Conservation (phyloP, 495 filamentous ascomycete species). For the Podospora pseudopauciseta region DNA sequence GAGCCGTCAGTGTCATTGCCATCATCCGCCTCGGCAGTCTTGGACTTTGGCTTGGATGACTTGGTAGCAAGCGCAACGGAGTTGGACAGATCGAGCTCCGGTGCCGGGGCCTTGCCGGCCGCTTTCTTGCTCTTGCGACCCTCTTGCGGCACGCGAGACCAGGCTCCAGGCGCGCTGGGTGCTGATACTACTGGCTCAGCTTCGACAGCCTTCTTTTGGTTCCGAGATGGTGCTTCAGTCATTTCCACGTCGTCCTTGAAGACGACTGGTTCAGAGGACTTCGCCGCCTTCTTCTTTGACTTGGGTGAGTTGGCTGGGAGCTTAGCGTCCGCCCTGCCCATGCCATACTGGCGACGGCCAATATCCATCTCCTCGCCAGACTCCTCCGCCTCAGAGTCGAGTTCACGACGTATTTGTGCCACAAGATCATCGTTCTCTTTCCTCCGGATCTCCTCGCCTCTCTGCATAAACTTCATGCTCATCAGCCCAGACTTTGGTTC, state of each 20-base stretch:
- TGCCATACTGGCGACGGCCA: conserved; percentile 65
- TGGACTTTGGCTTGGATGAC: conserved; percentile 17
- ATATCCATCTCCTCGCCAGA: conserved; percentile 58
- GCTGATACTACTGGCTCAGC: conserved; percentile 4
- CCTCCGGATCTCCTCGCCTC: conserved; percentile 72
- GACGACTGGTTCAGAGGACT: neutral
- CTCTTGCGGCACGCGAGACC: conserved; percentile 32
- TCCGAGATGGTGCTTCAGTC: neutral
- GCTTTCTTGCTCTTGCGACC: conserved; percentile 35
- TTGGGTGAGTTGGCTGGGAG: conserved; percentile 7
- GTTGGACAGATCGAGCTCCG: conserved; percentile 41
- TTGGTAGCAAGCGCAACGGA: conserved; percentile 33
- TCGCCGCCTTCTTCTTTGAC: conserved; percentile 16
- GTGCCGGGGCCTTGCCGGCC: conserved; percentile 20
- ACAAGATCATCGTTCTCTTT: conserved; percentile 77
- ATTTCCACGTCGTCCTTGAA: neutral
- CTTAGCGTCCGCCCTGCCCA: conserved; percentile 33
- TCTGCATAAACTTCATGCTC: conserved; percentile 89
- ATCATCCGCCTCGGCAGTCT: conserved; percentile 18
- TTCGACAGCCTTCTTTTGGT: neutral
- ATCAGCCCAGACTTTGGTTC: conserved; percentile 50
- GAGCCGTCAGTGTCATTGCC: conserved; percentile 52
- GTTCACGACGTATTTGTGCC: conserved; percentile 68
- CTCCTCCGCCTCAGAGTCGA: conserved; percentile 53
- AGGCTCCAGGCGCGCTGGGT: conserved; percentile 31